Conservation (phyloP, 441 rosid species). For the Manihot esculenta region DNA sequence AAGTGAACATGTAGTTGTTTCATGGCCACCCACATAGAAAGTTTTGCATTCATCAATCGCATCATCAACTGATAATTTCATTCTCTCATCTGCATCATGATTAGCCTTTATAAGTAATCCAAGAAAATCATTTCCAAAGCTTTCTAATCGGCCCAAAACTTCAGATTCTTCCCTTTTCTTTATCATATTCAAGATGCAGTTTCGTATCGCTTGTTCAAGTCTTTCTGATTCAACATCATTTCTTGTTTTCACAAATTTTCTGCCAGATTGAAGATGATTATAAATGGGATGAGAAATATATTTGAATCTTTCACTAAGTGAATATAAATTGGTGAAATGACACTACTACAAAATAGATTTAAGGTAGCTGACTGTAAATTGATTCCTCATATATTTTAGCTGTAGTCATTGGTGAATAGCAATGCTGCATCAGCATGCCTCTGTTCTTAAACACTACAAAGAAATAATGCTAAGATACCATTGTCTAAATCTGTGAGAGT, state of each 20-base stretch:
- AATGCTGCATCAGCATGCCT: too few relatives aligned
- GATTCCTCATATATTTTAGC: too few relatives aligned
- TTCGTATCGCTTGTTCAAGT: conserved; percentile 30
- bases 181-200: conserved; percentile 31
- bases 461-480: too few relatives aligned
- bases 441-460: too few relatives aligned
- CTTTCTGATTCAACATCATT: conserved; percentile 42
- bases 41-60: conserved; percentile 42
- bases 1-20: conserved; percentile 30
- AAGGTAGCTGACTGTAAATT: too few relatives aligned
- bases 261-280: not conserved
- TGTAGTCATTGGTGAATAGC: too few relatives aligned
- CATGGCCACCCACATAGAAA: conserved; percentile 44
- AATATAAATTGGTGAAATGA: not conserved
- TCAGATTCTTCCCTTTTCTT: conserved; percentile 35
- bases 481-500: too few relatives aligned
- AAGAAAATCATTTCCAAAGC: conserved; percentile 40
- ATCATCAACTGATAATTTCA: conserved; percentile 29
- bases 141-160: conserved; percentile 13
- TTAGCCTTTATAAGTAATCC: conserved; percentile 39
- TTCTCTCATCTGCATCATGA: conserved; percentile 19
- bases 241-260: conserved; percentile 27
- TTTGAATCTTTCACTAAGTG: too few relatives aligned
- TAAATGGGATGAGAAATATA: too few relatives aligned
- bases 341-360: too few relatives aligned